Conservation (phyloP, 108 stramenopile species). For the Stephanodiscus minutulus region DNA sequence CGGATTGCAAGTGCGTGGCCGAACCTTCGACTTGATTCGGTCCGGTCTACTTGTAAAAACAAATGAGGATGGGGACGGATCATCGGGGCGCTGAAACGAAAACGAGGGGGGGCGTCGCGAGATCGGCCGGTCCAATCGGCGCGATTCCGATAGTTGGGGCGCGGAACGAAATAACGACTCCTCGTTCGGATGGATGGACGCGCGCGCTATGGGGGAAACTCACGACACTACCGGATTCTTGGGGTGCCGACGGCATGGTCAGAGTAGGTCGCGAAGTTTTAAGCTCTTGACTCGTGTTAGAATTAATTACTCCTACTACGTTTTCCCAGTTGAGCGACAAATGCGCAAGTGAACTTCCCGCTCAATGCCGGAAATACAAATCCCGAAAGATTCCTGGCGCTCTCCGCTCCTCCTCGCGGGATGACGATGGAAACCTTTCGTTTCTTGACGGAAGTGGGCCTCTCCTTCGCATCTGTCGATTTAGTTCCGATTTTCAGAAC, state of each 20-base stretch:
- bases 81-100: too few relatives aligned
- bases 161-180: background rate
- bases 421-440: slow-evolving; percentile 41
- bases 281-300: background rate
- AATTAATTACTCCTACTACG: background rate
- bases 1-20: slow-evolving; percentile 77
- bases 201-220: too few relatives aligned
- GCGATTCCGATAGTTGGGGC: background rate
- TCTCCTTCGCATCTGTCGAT: slow-evolving; percentile 5
- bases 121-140: too few relatives aligned
- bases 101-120: background rate
- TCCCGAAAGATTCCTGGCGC: slow-evolving; percentile 22
- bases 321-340: slow-evolving; percentile 43
- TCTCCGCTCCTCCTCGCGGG: slow-evolving; percentile 23
- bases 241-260: background rate
- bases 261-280: background rate
- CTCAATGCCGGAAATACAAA: slow-evolving; percentile 66
- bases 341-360: slow-evolving; percentile 60
- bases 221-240: too few relatives aligned
- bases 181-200: too few relatives aligned
- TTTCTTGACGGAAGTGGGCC: slow-evolving; percentile 10
- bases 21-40: slow-evolving; percentile 53
- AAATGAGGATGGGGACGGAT: too few relatives aligned
- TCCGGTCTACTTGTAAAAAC: too few relatives aligned
- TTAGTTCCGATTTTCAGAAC: slow-evolving; percentile 24